Evolutionary conservation across 352 stramenopile genomes (phyloP), one percentile per base, ranked within the genome.

Genomic region (Saprolegnia parasitica): DNA sequence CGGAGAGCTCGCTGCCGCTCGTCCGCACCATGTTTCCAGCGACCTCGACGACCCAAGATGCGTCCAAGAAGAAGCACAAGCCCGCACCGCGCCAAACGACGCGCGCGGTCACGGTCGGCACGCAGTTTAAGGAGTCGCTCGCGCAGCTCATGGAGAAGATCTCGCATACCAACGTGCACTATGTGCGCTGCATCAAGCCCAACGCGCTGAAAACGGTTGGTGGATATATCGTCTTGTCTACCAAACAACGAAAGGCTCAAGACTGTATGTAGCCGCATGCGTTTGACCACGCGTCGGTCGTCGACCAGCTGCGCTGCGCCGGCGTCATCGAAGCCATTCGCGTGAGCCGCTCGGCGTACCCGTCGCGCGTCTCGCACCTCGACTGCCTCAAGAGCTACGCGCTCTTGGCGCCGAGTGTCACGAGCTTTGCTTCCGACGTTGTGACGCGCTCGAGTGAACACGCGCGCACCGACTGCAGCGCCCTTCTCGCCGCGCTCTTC

Each of bases 291-390:
- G 65, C 68, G 21, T 83, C 90, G 8, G 87, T 95, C 29, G 87
- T 95, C 23, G 90, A 82, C 55, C 87, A 96, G 64, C 68, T 95
- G 49, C 84, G 87, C 10, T 95, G 87, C 52, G 87, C 86, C 0
- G 87, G 87, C 65, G 87, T 95, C 29, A 91, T 95, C 63, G 86
- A 95, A 72, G 87, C 87, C 15, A 94, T 95, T 58, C 87, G 87
- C 26, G 87, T 95, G 21, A 91, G 83, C 56, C 83, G 87, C n/a
- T 91, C 84, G 21, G 87, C 86, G 0, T 95, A 95, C 63, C 87
- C 87, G 5, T 93, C 80, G 56, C 85, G 86, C 42, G 78, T 95
- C 47, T 80, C 83, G 13, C 86, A 95, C 47, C 45, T 79, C 45
- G 86, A 93, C 60, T 94, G 84, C 42, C 61, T 92, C 2, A 93